Evolutionary conservation across 2,329 filamentous ascomycete species (phyloP).

Genomic region (Neofusicoccum umdonicola): DNA sequence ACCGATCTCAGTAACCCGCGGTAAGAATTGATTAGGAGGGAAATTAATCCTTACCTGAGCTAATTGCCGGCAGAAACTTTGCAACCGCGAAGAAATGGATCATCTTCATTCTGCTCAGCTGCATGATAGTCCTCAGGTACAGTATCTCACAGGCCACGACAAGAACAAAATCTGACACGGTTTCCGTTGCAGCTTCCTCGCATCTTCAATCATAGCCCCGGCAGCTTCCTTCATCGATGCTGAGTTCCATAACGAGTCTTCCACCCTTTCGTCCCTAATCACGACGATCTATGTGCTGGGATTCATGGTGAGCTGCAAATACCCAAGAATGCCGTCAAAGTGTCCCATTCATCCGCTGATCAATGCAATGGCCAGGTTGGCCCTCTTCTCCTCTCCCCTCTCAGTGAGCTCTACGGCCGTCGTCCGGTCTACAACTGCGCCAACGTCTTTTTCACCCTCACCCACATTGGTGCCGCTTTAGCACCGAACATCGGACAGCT

Average conservation of each 20-base stretch:
- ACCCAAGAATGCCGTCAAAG: no score
- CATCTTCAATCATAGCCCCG: conserved; percentile 37
- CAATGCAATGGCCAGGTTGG: conserved; percentile 18
- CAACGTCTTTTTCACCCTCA: conserved; percentile 12
- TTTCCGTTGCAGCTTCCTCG: conserved; percentile 26
- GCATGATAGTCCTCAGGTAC: conserved; percentile 31
- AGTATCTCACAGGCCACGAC: neutral
- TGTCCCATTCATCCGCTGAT: no score
- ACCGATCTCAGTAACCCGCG: conserved; percentile 33
- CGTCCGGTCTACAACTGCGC: neutral
- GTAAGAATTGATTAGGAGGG: conserved; percentile 3
- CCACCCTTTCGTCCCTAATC: conserved; percentile 30
- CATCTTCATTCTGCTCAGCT: conserved; percentile 27
- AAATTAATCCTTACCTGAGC: neutral
- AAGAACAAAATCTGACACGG: neutral
- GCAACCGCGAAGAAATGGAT: conserved; percentile 28
- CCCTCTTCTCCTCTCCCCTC: conserved; percentile 4
- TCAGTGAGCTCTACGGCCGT: conserved; percentile 20
- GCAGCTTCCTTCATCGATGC: conserved; percentile 30
- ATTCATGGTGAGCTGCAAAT: conserved; percentile 24
- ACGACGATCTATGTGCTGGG: conserved; percentile 38
- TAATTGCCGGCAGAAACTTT: conserved; percentile 27
- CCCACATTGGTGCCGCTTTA: neutral
- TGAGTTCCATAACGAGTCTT: conserved; percentile 33
- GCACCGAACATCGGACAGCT: neutral